Percentiles rank a stretch among this genome's conserved stretches.
phyloP scores from a whole-genome alignment of 768 basidiomycete genomes.

The Grammothele lineata region DNA sequence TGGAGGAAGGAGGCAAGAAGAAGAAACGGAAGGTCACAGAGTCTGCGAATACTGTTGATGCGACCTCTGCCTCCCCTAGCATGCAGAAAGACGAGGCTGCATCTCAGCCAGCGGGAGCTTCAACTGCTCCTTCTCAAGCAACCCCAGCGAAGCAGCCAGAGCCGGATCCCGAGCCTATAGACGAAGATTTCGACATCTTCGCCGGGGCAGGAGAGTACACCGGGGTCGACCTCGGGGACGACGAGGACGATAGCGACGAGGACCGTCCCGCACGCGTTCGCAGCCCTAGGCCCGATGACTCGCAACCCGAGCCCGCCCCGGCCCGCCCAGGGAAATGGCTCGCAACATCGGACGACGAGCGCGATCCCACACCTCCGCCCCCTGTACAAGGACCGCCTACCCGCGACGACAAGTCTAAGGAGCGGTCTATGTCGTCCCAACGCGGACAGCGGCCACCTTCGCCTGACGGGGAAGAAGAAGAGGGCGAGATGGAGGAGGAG shows the following conservation, averaged over 20 bases:
- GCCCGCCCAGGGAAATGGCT: constrained; percentile 15
- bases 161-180: constrained; percentile 38
- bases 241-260: constrained; percentile 28
- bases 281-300: too few species aligned
- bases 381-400: neutral
- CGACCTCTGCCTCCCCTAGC: neutral
- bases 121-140: neutral
- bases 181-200: constrained; percentile 85
- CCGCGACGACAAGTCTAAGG: neutral
- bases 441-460: neutral
- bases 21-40: constrained; percentile 52
- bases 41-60: neutral
- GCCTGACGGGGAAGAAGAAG: constrained; percentile 20
- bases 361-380: constrained; percentile 3
- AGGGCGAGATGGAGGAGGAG: constrained; percentile 39
- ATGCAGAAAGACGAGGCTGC: neutral
- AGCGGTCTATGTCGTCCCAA: constrained; percentile 3
- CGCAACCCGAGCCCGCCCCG: neutral
- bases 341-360: constrained; percentile 16
- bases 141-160: constrained; percentile 8
- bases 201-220: constrained; percentile 81
- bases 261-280: neutral
- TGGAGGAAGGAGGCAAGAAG: constrained; percentile 36
- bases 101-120: neutral
- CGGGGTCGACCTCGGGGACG: constrained; percentile 54